Evolutionary conservation across 2,329 filamentous ascomycete species (phyloP), one percentile per base, ranked within the genome.

Genomic region (Pyrenochaeta sp.): DNA sequence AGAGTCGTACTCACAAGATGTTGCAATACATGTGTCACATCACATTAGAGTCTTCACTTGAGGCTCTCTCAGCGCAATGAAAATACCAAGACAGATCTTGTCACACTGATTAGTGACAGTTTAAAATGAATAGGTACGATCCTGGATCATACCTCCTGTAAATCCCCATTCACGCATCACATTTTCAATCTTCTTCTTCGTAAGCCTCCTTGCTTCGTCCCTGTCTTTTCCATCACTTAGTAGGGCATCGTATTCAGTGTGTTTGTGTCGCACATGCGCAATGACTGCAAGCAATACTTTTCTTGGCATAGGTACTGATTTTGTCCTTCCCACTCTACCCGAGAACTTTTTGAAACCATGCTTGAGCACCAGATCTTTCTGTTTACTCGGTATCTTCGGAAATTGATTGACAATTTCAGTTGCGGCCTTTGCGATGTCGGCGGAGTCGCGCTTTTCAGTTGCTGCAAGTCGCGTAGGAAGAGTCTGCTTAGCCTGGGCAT

Each of bases 171-270:
- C 35, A 30, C 49, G 41, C 46, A 74, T 44, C 3, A 64, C 53
- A 1, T 33, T 49, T 44, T 70, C 61, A 20, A 75, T 56, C 39
- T 50, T 51, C 35, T 59, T 63, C 32, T 53, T 52, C 1, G 71
- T 63, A 5, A 35, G 46, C 29, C 58, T 65, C 32, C 72, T 64
- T 12, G 71, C 73, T 14, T 56, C 57, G 1, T 66, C 58, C 37
- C 64, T 64, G 1, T 29, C 41, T 51, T 64, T 21, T 48, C 54
- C 43, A 51, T 5, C 58, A 61, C 21, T 37, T 12, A 41, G 47
- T 45, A 49, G 82, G 54, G 36, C 81, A 12, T 84, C 80, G 51
- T 85, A 85, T 1, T 71, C 59, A 0, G 82, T 84, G 39, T 82
- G 75, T 2, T 50, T 57, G 59, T 85, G 82, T 6, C 83, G 74